A percentile compares a stretch with the other conserved stretches of the same genome.
Evolutionary conservation across 2,329 filamentous ascomycete species (phyloP).

Genomic region (Cladophialophora yegresii): DNA sequence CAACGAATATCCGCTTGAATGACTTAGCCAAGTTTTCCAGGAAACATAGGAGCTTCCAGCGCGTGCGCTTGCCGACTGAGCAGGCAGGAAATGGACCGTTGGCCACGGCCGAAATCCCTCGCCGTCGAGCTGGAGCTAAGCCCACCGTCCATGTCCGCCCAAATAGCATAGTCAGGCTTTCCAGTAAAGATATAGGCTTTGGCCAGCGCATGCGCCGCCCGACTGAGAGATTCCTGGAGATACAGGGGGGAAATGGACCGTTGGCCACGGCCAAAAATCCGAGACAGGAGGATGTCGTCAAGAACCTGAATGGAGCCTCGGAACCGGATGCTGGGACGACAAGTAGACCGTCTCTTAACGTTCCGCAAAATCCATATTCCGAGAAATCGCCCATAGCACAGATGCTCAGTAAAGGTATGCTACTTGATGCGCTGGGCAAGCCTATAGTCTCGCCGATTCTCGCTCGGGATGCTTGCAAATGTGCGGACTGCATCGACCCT

Average conservation of each 20-base stretch:
- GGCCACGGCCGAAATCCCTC: too few relatives aligned
- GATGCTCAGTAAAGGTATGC: slow-evolving; percentile 16
- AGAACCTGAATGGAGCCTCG: slow-evolving; percentile 1
- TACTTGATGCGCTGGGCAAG: slow-evolving; percentile 9
- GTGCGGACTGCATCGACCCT: slow-evolving; percentile 56
- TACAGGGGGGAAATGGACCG: neutral
- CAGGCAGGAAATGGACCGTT: too few relatives aligned
- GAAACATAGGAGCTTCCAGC: too few relatives aligned
- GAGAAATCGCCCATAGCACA: neutral
- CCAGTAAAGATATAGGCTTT: neutral
- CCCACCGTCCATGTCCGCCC: slow-evolving; percentile 7
- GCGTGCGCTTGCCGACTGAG: too few relatives aligned
- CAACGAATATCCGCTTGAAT: too few relatives aligned
- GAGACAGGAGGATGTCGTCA: neutral
- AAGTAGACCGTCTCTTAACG: neutral
- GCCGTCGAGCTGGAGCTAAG: neutral
- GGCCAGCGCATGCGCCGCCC: neutral
- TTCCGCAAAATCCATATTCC: neutral
- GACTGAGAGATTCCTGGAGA: slow-evolving; percentile 11
- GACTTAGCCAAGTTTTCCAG: too few relatives aligned
- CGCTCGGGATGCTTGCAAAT: slow-evolving; percentile 60
- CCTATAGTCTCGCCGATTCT: slow-evolving; percentile 30
- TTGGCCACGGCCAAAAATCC: slow-evolving; percentile 1
- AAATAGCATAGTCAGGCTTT: neutral
- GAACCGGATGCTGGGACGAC: neutral